Evolutionary conservation across 192 early-diverging fungal genomes (phyloP).

Genomic region (Obelidium mucronatum): DNA sequence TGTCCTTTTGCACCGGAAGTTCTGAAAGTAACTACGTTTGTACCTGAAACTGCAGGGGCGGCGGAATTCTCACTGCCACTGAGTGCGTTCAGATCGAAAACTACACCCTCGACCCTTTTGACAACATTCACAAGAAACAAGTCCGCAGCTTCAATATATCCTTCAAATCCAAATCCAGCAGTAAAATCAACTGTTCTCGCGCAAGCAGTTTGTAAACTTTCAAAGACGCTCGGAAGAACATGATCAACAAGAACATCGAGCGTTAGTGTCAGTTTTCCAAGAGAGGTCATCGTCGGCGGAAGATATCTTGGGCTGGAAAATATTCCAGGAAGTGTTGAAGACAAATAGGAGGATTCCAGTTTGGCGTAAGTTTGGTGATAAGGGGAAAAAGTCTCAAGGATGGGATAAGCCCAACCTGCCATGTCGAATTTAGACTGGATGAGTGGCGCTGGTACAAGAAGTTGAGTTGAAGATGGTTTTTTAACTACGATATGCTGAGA

Average conservation of each 20-base stretch:
- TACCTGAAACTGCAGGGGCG: neutral
- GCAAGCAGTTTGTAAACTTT: slow-evolving; percentile 51
- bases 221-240: slow-evolving; percentile 51
- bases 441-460: neutral
- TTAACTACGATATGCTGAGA: slow-evolving; percentile 15
- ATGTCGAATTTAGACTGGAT: slow-evolving; percentile 25
- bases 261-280: slow-evolving; percentile 41
- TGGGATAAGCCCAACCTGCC: slow-evolving; percentile 61
- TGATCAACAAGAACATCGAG: slow-evolving; percentile 57
- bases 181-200: slow-evolving; percentile 66
- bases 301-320: neutral
- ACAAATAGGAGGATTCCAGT: slow-evolving; percentile 61
- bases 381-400: slow-evolving; percentile 71
- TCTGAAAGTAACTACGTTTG: neutral
- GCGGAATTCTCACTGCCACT: slow-evolving; percentile 48
- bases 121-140: slow-evolving; percentile 57
- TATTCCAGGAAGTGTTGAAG: slow-evolving; percentile 21
- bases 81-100: slow-evolving; percentile 48
- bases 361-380: slow-evolving; percentile 69
- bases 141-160: slow-evolving; percentile 59
- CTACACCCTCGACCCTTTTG: slow-evolving; percentile 49
- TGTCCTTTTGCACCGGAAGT: neutral
- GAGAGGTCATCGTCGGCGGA: neutral
- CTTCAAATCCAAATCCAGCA: slow-evolving; percentile 65
- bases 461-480: neutral